phyloP scores from a whole-genome alignment of 768 basidiomycete species.

The Lenzites betulinus region DNA sequence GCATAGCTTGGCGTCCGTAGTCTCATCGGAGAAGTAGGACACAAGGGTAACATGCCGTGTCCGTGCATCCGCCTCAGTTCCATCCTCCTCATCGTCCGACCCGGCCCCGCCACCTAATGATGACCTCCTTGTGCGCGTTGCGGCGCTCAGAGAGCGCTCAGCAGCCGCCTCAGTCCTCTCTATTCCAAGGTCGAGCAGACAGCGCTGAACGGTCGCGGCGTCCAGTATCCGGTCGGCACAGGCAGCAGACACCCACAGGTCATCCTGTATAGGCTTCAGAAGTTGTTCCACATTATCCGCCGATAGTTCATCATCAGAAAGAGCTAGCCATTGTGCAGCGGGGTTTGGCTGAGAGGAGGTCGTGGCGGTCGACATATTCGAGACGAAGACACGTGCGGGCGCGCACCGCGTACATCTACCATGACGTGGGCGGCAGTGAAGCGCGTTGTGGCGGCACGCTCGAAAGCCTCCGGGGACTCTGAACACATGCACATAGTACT shows the following conservation, averaged over 20 bases:
- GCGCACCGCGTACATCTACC: not conserved
- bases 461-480: not conserved
- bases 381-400: constrained; percentile 26
- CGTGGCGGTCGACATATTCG: constrained; percentile 30
- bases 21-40: constrained; percentile 57
- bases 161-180: constrained; percentile 51
- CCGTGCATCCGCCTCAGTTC: constrained; percentile 20
- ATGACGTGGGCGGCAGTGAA: constrained; percentile 20
- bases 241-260: constrained; percentile 79
- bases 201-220: constrained; percentile 53
- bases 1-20: constrained; percentile 65
- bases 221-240: constrained; percentile 69
- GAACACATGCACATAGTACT: not conserved
- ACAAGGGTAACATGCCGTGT: constrained; percentile 35
- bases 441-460: not conserved
- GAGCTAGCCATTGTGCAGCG: constrained; percentile 49
- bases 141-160: constrained; percentile 45
- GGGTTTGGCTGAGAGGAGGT: constrained; percentile 36
- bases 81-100: constrained; percentile 2
- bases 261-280: constrained; percentile 57
- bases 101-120: constrained; percentile 25
- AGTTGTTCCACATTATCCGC: constrained; percentile 46
- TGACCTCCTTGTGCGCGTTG: constrained; percentile 28
- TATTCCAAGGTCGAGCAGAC: constrained; percentile 65
- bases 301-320: constrained; percentile 61